Evolutionary conservation across 192 early-diverging fungal genomes (phyloP).

Genomic region (Coemansia sp.): DNA sequence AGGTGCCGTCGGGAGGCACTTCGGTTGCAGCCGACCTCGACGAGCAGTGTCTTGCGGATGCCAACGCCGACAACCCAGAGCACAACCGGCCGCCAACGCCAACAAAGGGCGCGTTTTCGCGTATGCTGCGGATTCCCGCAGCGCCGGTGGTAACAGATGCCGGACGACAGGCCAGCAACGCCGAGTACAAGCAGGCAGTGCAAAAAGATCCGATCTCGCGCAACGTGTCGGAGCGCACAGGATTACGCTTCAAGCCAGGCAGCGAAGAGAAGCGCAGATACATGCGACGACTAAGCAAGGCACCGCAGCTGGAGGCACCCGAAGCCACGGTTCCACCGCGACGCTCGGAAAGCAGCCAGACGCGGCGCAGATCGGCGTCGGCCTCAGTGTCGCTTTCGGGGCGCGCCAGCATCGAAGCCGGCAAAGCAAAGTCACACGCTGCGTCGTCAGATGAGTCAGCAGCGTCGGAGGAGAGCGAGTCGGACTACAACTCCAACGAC

Average conservation of each 20-base stretch:
- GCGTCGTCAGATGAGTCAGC: slow-evolving; percentile 12
- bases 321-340: background rate
- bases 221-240: slow-evolving; percentile 53
- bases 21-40: slow-evolving; percentile 52
- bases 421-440: background rate
- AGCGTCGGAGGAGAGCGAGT: background rate
- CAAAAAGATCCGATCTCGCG: slow-evolving; percentile 45
- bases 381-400: background rate
- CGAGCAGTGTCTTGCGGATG: slow-evolving; percentile 49
- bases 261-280: slow-evolving; percentile 51
- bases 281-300: slow-evolving; percentile 46
- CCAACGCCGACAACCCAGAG: slow-evolving; percentile 54
- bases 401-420: background rate
- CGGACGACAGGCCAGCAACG: slow-evolving; percentile 18
- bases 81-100: slow-evolving; percentile 54
- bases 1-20: slow-evolving; percentile 42
- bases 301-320: slow-evolving; percentile 41
- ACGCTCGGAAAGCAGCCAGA: slow-evolving; percentile 8
- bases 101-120: slow-evolving; percentile 43
- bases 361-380: background rate
- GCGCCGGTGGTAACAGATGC: slow-evolving; percentile 14
- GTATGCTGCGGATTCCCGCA: slow-evolving; percentile 40
- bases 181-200: slow-evolving; percentile 35
- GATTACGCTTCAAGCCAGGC: slow-evolving; percentile 39
- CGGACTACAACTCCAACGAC: slow-evolving; percentile 8